Conservation (phyloP, 1,139 yeast species). For the Yamadazyma dendronema region DNA sequence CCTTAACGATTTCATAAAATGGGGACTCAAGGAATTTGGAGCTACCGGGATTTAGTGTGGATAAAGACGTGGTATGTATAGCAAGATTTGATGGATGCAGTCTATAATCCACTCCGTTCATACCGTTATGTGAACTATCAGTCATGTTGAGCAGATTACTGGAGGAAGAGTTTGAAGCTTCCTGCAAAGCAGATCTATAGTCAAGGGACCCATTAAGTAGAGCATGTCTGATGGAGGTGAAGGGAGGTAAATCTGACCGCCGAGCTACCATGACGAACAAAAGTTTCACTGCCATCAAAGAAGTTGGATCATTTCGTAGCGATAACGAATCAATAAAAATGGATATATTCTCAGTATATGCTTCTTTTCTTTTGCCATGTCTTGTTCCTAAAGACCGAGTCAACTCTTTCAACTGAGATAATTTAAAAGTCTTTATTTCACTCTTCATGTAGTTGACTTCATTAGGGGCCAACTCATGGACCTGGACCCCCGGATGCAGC, state of each 20-base stretch:
- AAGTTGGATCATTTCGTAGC: background rate
- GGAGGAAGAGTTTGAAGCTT: background rate
- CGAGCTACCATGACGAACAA: background rate
- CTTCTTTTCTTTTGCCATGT: slow-evolving; percentile 6
- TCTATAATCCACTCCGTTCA: background rate
- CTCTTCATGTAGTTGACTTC: slow-evolving; percentile 2
- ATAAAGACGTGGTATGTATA: too few species aligned
- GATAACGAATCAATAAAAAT: slow-evolving; percentile 2
- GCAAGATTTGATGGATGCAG: background rate
- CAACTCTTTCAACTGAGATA: slow-evolving; percentile 11
- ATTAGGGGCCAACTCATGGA: background rate
- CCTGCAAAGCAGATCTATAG: slow-evolving; percentile 1
- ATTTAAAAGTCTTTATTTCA: slow-evolving; percentile 5
- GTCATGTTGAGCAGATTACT: background rate
- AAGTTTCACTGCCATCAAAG: slow-evolving; percentile 5
- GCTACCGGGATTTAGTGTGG: too few species aligned
- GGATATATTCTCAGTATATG: slow-evolving; percentile 1
- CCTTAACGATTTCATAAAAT: slow-evolving; percentile 46
- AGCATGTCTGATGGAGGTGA: background rate
- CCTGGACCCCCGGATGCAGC: background rate
- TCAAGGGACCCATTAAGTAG: slow-evolving; percentile 4
- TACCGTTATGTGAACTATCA: background rate
- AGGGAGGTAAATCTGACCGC: slow-evolving; percentile 8
- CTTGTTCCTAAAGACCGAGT: slow-evolving; percentile 6
- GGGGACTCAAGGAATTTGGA: slow-evolving; percentile 39